Conservation (phyloP, 2,329 filamentous ascomycete genomes). For the Cladosporium velox region DNA sequence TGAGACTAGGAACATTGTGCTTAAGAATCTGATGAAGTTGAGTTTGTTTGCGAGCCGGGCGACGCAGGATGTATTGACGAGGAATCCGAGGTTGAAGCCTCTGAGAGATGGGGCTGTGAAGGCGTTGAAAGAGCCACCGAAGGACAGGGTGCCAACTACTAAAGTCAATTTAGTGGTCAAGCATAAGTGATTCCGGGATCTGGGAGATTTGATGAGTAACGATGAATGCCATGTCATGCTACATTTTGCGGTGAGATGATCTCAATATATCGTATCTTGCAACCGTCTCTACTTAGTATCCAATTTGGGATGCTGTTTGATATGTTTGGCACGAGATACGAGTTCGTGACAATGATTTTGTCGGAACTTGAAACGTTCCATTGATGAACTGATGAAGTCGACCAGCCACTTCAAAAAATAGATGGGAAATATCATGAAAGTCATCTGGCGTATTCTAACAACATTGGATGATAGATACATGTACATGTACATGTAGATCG, state of each 20-base stretch:
- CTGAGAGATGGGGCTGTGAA: conserved; percentile 27
- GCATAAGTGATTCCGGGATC: conserved; percentile 21
- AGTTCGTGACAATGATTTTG: too few relatives aligned
- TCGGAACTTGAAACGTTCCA: not conserved
- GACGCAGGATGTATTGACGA: conserved; percentile 31
- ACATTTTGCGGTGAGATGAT: too few relatives aligned
- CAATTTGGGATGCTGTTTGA: too few relatives aligned
- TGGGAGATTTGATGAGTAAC: too few relatives aligned
- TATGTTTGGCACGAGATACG: too few relatives aligned
- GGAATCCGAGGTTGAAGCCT: conserved; percentile 33
- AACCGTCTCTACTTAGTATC: too few relatives aligned
- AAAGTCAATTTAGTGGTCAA: conserved; percentile 32
- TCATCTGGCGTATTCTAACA: not conserved
- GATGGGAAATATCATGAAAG: not conserved
- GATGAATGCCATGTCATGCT: too few relatives aligned
- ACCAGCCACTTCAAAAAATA: not conserved
- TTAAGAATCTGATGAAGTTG: conserved; percentile 30
- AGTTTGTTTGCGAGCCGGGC: conserved; percentile 29
- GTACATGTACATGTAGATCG: not conserved
- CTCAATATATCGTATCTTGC: too few relatives aligned
- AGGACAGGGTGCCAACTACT: conserved; percentile 30
- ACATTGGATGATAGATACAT: not conserved
- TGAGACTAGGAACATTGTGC: conserved; percentile 28
- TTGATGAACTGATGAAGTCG: not conserved
- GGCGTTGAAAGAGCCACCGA: conserved; percentile 24